Evolutionary conservation across 1,284 basidiomycete genomes (phyloP).

Genomic region (Coniferiporia weirii): DNA sequence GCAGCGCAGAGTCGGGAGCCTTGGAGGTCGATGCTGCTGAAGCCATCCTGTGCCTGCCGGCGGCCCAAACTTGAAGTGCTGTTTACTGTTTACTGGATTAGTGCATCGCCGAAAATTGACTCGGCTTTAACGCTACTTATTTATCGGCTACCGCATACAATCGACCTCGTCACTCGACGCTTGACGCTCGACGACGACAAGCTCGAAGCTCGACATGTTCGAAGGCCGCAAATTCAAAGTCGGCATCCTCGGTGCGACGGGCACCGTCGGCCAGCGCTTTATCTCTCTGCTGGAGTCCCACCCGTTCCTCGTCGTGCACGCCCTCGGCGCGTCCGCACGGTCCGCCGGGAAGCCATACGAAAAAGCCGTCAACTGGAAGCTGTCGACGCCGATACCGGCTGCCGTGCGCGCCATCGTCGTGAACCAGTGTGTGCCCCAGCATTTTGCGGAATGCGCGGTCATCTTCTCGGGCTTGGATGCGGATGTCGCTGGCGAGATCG

Average conservation of each 20-base stretch:
- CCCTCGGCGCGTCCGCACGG: constrained; percentile 84
- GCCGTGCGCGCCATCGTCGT: constrained; percentile 69
- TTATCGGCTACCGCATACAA: constrained; percentile 11
- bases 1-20: constrained; percentile 29
- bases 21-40: constrained; percentile 6
- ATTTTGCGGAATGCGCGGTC: constrained; percentile 80
- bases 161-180: not conserved
- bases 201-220: constrained; percentile 18
- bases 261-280: constrained; percentile 94
- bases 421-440: constrained; percentile 71
- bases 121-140: too few species aligned
- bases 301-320: constrained; percentile 87
- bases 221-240: constrained; percentile 58
- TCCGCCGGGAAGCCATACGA: constrained; percentile 86
- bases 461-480: constrained; percentile 95
- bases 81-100: not conserved
- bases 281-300: constrained; percentile 86
- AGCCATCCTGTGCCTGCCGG: not conserved
- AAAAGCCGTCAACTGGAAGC: constrained; percentile 88
- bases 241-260: constrained; percentile 93
- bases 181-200: not conserved
- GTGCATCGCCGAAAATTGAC: too few species aligned
- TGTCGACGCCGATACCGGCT: constrained; percentile 71
- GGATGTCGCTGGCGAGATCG: constrained; percentile 92
- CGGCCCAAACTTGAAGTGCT: not conserved